Conservation (phyloP, 2,329 filamentous ascomycete species). For the Colletotrichum limetticola region DNA sequence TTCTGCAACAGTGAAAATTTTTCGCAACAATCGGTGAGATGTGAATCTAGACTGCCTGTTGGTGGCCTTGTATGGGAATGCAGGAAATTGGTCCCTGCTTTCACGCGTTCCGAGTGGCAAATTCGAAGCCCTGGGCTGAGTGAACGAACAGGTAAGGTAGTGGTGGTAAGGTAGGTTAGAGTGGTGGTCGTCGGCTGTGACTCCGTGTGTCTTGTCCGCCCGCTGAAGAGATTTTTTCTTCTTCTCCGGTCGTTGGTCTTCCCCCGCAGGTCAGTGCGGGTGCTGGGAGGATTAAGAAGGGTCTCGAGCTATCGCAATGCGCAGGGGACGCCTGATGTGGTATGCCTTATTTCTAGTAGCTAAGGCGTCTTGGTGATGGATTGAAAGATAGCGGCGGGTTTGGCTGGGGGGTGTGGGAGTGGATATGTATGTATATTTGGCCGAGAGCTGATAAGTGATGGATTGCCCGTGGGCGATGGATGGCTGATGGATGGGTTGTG, state of each 20-base stretch:
- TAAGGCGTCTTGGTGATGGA: conserved; percentile 34
- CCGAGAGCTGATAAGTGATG: conserved; percentile 36
- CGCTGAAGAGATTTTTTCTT: conserved; percentile 33
- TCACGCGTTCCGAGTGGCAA: conserved; percentile 32
- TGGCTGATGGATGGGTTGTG: background rate
- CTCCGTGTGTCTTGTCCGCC: conserved; percentile 2
- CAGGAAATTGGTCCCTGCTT: conserved; percentile 31
- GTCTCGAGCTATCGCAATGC: conserved; percentile 28
- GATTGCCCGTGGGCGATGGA: background rate
- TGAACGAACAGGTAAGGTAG: background rate
- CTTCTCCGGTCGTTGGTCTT: background rate
- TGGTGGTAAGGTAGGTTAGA: background rate
- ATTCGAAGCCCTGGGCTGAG: conserved; percentile 20
- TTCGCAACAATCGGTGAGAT: conserved; percentile 26
- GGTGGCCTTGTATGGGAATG: conserved; percentile 30
- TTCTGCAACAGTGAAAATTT: conserved; percentile 21
- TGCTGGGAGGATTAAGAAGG: conserved; percentile 35
- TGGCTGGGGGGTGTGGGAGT: conserved; percentile 16
- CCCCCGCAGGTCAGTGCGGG: conserved; percentile 30
- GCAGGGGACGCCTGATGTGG: conserved; percentile 35
- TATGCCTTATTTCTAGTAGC: conserved; percentile 29
- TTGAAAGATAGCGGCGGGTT: conserved; percentile 35
- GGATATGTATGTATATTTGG: conserved; percentile 31
- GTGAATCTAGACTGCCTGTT: conserved; percentile 24
- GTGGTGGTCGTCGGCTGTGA: background rate